Evolutionary conservation across 805 yeast genomes (phyloP).

Genomic region (Saturnispora ahearnii): DNA sequence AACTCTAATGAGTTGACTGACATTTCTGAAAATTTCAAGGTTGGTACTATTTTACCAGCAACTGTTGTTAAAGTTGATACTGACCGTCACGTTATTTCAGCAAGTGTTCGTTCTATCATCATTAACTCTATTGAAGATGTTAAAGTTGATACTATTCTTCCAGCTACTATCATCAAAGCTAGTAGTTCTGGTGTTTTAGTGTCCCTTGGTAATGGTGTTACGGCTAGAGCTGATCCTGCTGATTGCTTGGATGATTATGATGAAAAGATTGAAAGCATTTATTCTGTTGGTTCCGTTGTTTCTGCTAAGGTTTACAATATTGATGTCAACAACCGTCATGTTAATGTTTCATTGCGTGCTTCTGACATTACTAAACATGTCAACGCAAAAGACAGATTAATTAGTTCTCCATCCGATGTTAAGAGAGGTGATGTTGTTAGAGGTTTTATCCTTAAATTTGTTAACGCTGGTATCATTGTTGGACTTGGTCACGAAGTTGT

Average conservation of each 20-base stretch:
- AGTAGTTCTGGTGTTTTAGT: slow-evolving; percentile 54
- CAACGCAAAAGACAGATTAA: slow-evolving; percentile 41
- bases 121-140: slow-evolving; percentile 40
- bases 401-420: slow-evolving; percentile 44
- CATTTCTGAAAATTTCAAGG: slow-evolving; percentile 51
- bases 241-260: slow-evolving; percentile 70
- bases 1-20: slow-evolving; percentile 40
- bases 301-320: slow-evolving; percentile 45
- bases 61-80: slow-evolving; percentile 45
- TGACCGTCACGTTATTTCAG: slow-evolving; percentile 33
- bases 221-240: slow-evolving; percentile 60
- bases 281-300: slow-evolving; percentile 42
- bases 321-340: slow-evolving; percentile 40
- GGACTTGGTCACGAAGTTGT: slow-evolving; percentile 59
- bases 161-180: slow-evolving; percentile 55
- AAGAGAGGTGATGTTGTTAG: slow-evolving; percentile 63
- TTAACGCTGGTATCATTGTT: slow-evolving; percentile 71
- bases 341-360: slow-evolving; percentile 57
- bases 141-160: slow-evolving; percentile 43
- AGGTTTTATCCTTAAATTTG: slow-evolving; percentile 72
- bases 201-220: slow-evolving; percentile 54
- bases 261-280: slow-evolving; percentile 40
- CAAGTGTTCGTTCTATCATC: slow-evolving; percentile 36
- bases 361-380: slow-evolving; percentile 8
- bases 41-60: slow-evolving; percentile 62